phyloP scores from a whole-genome alignment of 257 asterid species.

The Solanum ahanhuiri region DNA sequence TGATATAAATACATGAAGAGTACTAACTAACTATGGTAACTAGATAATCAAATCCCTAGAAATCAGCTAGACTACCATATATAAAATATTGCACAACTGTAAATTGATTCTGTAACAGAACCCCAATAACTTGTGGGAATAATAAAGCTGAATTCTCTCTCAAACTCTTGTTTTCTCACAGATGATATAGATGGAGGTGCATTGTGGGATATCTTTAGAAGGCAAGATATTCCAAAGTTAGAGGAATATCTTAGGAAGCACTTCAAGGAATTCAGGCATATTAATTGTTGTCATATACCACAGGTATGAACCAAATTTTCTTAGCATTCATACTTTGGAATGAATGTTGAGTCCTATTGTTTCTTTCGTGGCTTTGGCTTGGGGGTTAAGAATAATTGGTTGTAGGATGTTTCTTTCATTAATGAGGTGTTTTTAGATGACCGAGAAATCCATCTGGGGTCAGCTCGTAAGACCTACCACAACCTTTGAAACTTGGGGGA shows the following conservation, averaged over 20 bases:
- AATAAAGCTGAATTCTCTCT: neutral
- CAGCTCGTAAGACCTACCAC: neutral
- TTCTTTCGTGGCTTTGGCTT: neutral
- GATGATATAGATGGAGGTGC: slow-evolving; percentile 51
- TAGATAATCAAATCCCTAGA: no score
- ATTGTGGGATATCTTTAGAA: slow-evolving; percentile 88
- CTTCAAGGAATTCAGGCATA: neutral
- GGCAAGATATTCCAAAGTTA: slow-evolving; percentile 41
- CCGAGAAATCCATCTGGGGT: neutral
- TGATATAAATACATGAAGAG: no score
- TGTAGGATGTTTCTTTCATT: neutral
- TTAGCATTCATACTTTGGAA: neutral
- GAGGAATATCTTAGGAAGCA: neutral
- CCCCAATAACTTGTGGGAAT: neutral
- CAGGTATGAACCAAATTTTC: neutral
- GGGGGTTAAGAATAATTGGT: neutral
- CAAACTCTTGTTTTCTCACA: neutral
- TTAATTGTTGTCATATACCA: neutral
- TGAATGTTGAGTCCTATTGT: neutral
- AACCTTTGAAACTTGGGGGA: neutral
- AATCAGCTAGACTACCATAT: no score
- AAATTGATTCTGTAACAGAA: no score
- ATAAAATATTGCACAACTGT: no score
- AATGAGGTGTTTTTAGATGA: neutral
- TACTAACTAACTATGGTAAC: no score